Evolutionary conservation across 495 filamentous ascomycete genomes (phyloP).

Genomic region (Penicillium longicatenatum): DNA sequence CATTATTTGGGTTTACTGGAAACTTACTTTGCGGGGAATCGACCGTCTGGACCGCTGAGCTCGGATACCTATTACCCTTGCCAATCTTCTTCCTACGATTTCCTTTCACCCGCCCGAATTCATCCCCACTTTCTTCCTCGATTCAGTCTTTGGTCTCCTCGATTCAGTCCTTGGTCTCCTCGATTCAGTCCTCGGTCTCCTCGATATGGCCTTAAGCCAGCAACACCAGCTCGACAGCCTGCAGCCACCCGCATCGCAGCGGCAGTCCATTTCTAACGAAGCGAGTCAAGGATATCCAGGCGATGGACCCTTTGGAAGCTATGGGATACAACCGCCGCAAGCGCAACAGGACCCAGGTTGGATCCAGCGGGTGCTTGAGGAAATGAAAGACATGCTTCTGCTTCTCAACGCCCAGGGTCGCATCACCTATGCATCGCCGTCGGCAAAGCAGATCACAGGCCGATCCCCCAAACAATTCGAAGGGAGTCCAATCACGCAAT

Average conservation of each 20-base stretch:
- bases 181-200: not conserved
- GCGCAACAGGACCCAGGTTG: conserved; percentile 68
- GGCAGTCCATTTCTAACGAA: conserved; percentile 16
- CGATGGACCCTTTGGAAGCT: conserved; percentile 37
- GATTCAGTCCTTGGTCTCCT: no score
- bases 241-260: conserved; percentile 12
- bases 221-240: conserved; percentile 16
- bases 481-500: conserved; percentile 71
- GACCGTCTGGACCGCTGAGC: conserved; percentile 8
- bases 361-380: conserved; percentile 85
- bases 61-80: not conserved
- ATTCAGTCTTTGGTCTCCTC: no score
- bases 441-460: conserved; percentile 75
- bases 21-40: conserved; percentile 9
- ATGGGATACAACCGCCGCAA: conserved; percentile 49
- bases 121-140: not conserved
- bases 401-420: conserved; percentile 83
- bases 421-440: conserved; percentile 83
- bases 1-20: conserved; percentile 5
- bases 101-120: not conserved
- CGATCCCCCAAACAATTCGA: conserved; percentile 69
- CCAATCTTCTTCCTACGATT: not conserved
- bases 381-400: conserved; percentile 86
- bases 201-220: conserved; percentile 22
- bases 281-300: conserved; percentile 15